Percentiles rank a stretch among this genome's conserved stretches.
Evolutionary conservation across 2,329 filamentous ascomycete genomes (phyloP).

Genomic region (Zymoseptoria crescenta): DNA sequence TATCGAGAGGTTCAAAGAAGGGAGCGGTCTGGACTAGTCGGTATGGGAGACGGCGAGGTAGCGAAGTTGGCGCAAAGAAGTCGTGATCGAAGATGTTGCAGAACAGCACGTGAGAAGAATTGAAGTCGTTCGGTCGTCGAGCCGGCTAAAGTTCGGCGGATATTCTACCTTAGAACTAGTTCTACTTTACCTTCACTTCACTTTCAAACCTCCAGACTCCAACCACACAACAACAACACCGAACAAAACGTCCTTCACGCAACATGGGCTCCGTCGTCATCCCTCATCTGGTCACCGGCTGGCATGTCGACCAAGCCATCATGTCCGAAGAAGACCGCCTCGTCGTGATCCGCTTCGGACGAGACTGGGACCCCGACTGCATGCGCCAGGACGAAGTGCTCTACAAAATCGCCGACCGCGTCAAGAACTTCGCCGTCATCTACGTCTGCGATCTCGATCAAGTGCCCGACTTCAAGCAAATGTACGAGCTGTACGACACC

Average conservation of each 20-base stretch:
- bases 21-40: background rate
- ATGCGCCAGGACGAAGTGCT: slow-evolving; percentile 88
- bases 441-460: slow-evolving; percentile 91
- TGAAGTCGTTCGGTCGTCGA: background rate
- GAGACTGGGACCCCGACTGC: slow-evolving; percentile 74
- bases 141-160: background rate
- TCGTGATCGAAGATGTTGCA: background rate
- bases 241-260: background rate
- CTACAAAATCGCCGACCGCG: slow-evolving; percentile 83
- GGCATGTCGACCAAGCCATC: slow-evolving; percentile 98
- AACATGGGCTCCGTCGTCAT: slow-evolving; percentile 79
- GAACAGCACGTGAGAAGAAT: slow-evolving; percentile 3
- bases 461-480: slow-evolving; percentile 87
- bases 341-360: slow-evolving; percentile 87
- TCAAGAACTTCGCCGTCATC: slow-evolving; percentile 88
- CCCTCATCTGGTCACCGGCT: slow-evolving; percentile 82
- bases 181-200: background rate
- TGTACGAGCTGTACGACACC: slow-evolving; percentile 78
- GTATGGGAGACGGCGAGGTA: background rate
- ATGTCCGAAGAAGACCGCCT: slow-evolving; percentile 84
- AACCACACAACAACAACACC: background rate
- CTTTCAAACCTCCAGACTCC: background rate
- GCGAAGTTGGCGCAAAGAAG: background rate
- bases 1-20: background rate
- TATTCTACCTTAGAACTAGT: background rate